Base-by-base conservation (phyloP, 1,284 basidiomycete genomes). In the Lentinula novae-zelandiae region DNA sequence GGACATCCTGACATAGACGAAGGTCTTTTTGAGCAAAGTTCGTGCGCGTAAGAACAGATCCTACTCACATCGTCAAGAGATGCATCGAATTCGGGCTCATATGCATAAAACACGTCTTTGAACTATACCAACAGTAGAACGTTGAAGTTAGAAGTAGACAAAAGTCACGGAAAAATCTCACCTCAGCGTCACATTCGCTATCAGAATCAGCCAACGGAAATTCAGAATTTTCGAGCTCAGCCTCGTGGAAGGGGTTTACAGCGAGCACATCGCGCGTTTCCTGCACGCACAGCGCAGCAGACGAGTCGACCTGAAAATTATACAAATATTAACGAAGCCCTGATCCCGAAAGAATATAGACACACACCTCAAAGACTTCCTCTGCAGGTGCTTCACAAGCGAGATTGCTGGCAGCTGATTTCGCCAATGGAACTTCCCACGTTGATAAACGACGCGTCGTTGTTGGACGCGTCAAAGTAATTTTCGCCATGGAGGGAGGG, bases 61-160 rank as follows among this genome's bases (percentile, higher is more conserved):
- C 31, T 40, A 58, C 62, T 40, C 44, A 63, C 62, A 38, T 60
- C 42, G 13, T 57, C 59, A 17, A 42, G 5, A n/a, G 56, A 34
- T 5, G n/a, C 50, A 54, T 60, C 59, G 52, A 52, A 60, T 51
- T 58, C 55, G 3, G 52, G 20, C 17, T 54, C 51, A 9, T 60
- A 13, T 20, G 15, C 31, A 5, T n/a, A 46, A 15, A 27, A 42
- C 1, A 39, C 33, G 4, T 55, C 36, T 17, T 51, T 34, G 2
- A 48, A 54, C 50, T 42, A 22, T 40, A 22, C 22, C 22, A 22
- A 22, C 22, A 22, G 34, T 17, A 42, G 20, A 15, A 8, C 20
- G 5, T 31, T 40, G 27, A 33, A 42, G 20, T 9, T 13, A 40
- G 5, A 20, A 27, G 20, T 13, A 31, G 13, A 33, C 17, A 38